A percentile compares a stretch with the other conserved stretches of the same genome.
phyloP scores from a whole-genome alignment of 306 rosid species.

The Medicago ruthenica region DNA sequence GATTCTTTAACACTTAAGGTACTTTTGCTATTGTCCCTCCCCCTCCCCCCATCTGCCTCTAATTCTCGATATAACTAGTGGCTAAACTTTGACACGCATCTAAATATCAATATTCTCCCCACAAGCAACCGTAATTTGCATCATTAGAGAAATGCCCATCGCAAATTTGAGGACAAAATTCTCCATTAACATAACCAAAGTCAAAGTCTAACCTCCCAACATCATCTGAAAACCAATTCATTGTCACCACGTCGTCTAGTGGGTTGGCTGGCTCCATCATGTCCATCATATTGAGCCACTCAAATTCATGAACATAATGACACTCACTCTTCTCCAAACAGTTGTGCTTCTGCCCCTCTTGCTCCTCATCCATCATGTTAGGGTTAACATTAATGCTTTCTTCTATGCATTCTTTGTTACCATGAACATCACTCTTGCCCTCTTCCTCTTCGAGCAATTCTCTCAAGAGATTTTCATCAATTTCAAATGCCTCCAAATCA shows the following conservation, averaged over 20 bases:
- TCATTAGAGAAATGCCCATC: constrained; percentile 46
- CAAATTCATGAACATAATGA: constrained; percentile 34
- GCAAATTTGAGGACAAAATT: constrained; percentile 37
- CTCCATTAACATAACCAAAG: constrained; percentile 41
- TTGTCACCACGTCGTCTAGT: constrained; percentile 31
- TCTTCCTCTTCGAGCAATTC: constrained; percentile 62
- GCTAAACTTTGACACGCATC: constrained; percentile 21
- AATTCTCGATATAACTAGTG: not conserved
- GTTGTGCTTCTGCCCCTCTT: not conserved
- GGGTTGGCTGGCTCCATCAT: constrained; percentile 39
- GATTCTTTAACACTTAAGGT: constrained; percentile 18
- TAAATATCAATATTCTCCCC: constrained; percentile 47
- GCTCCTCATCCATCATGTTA: not conserved
- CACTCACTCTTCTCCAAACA: constrained; percentile 1
- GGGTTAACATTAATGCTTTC: not conserved
- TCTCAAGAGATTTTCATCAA: constrained; percentile 63
- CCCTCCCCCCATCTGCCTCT: not conserved
- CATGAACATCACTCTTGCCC: constrained; percentile 6
- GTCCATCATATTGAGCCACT: constrained; percentile 49
- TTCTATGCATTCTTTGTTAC: constrained; percentile 5
- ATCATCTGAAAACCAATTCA: constrained; percentile 57
- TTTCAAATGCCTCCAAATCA: constrained; percentile 63
- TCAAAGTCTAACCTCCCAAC: constrained; percentile 53
- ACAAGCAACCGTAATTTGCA: constrained; percentile 48
- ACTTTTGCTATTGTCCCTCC: not conserved